A percentile compares a stretch with the other conserved stretches of the same genome.
Conservation (phyloP, 345 rosid species). For the Stellera chamaejasme region DNA sequence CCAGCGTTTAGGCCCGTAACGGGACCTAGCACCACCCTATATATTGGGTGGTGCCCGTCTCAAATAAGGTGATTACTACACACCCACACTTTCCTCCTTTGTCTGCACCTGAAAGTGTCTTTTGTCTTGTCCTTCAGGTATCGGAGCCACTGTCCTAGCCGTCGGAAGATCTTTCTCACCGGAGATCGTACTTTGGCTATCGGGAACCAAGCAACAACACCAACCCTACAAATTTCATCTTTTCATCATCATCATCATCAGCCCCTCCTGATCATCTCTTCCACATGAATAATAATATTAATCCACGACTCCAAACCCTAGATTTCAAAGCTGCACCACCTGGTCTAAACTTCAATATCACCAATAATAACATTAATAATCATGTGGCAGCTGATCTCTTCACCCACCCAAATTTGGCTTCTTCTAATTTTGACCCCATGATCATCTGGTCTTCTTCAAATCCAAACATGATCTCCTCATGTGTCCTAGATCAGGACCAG, state of each 20-base stretch:
- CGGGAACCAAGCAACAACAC: constrained; percentile 22
- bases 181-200: too few relatives aligned
- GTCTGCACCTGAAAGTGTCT: too few relatives aligned
- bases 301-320: constrained; percentile 33
- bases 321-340: constrained; percentile 23
- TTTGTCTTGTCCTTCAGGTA: too few relatives aligned
- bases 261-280: constrained; percentile 25
- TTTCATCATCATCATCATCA: constrained; percentile 10
- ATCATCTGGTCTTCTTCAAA: constrained; percentile 19
- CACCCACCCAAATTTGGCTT: constrained; percentile 9
- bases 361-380: neutral
- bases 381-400: too few relatives aligned
- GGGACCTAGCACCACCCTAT: too few relatives aligned
- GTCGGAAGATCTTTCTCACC: too few relatives aligned
- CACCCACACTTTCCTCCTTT: too few relatives aligned
- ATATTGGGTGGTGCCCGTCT: too few relatives aligned
- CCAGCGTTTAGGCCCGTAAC: too few relatives aligned
- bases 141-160: too few relatives aligned
- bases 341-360: neutral
- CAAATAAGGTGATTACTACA: too few relatives aligned
- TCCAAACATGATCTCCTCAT: neutral
- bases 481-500: constrained; percentile 23
- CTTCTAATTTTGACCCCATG: neutral
- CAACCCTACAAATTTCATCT: constrained; percentile 36
- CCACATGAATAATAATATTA: constrained; percentile 2